Percentiles rank a stretch among this genome's conserved stretches.
Conservation (phyloP, 2,329 filamentous ascomycete species). For the Fusarium floridanum region DNA sequence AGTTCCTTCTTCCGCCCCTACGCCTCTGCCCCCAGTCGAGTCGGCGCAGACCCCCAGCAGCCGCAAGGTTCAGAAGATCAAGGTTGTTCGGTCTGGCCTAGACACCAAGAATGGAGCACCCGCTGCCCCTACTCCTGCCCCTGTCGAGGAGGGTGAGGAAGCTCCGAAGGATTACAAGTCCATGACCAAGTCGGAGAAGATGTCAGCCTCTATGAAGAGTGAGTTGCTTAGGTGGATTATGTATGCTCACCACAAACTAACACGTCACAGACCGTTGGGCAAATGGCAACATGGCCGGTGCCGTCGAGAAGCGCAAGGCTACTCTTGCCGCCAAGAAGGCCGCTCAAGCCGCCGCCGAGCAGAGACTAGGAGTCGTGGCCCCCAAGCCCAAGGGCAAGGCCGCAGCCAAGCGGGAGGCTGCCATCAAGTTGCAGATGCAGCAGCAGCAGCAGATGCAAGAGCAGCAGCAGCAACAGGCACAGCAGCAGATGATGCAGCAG, state of each 20-base stretch:
- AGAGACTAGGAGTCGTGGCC: conserved; percentile 52
- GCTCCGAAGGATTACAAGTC: conserved; percentile 67
- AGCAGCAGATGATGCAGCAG: conserved; percentile 28
- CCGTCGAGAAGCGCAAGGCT: conserved; percentile 71
- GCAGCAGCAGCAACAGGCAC: conserved; percentile 20
- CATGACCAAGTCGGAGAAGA: conserved; percentile 76
- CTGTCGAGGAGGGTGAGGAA: conserved; percentile 54
- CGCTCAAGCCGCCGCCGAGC: conserved; percentile 57
- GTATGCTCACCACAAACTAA: conserved; percentile 42
- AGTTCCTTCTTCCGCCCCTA: conserved; percentile 32
- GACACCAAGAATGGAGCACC: conserved; percentile 49
- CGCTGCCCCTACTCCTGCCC: conserved; percentile 8
- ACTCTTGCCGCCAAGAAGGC: conserved; percentile 71
- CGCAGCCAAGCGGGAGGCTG: conserved; percentile 50
- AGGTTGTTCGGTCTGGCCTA: conserved; percentile 50
- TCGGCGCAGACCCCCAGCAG: conserved; percentile 32
- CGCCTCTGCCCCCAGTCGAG: conserved; percentile 37
- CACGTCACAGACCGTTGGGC: conserved; percentile 66
- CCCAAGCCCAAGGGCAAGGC: conserved; percentile 56
- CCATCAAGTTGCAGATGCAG: conserved; percentile 43
- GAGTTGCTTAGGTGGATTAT: conserved; percentile 43
- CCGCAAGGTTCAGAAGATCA: conserved; percentile 56
- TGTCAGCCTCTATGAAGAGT: conserved; percentile 76
- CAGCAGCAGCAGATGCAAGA: conserved; percentile 33
- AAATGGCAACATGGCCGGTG: conserved; percentile 70